Evolutionary conservation across 176 grass and related monocot species (phyloP), one percentile per base, ranked within the genome.

Genomic region (Zoysia japonica): DNA sequence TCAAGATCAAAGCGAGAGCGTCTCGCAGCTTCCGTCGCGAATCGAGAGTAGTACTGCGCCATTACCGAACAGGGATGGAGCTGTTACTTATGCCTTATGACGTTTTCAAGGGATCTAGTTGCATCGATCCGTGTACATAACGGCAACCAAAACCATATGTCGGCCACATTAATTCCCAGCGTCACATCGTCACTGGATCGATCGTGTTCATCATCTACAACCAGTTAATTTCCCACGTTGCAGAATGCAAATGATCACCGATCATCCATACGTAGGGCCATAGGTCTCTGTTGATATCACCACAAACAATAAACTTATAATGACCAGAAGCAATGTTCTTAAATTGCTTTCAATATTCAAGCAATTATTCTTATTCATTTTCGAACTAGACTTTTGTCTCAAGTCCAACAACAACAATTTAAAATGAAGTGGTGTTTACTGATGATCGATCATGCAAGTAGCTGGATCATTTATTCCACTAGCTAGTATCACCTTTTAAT

Each of bases 81-180:
- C 67, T 81, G 78, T 71, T 62, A 49, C 45, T 62, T 49, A 42
- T 81, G 67, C 55, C 45, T n/a, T 81, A 47, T 61, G 67, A 62
- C 55, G 51, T 28, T 6, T 53, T 16, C 9, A 38, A 15, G 12
- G n/a, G 13, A 16, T 53, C 14, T 14, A 64, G 28, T 54, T 71
- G 38, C 14, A 60, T 19, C 53, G n/a, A 40, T 28, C 28, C 28
- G 0, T 28, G 28, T 38, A 5, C 38, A 40, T 71, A 81, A 10
- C 78, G 49, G 67, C 55, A 67, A 64, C 68, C 83, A 74, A 48
- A 80, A 66, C 45, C 49, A 7, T 80, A 69, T 74, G 76, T 74
- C 69, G 61, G 76, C 84, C 84, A 85, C 11, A 40, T 80, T 28
- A 28, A 28, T 28, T 80, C 35, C 51, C 17, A 43, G 42, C 17